Evolutionary conservation across 2,329 filamentous ascomycete species (phyloP).

Genomic region (Cladosporium velox): DNA sequence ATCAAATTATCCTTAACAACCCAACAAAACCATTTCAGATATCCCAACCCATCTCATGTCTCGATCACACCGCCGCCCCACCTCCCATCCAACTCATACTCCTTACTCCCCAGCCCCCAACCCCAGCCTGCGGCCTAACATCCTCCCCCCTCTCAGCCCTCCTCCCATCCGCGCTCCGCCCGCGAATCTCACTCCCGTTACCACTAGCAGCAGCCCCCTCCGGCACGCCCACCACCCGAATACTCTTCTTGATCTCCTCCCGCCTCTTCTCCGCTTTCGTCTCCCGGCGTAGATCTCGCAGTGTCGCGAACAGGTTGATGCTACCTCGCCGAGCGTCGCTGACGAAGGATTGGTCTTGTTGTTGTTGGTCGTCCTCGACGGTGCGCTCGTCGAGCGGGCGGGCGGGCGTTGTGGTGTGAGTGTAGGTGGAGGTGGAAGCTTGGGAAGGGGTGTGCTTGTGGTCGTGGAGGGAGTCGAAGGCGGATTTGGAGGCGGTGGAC

Average conservation of each 20-base stretch:
- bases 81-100: conserved; percentile 18
- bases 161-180: conserved; percentile 11
- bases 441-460: conserved; percentile 6
- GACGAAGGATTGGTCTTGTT: background rate
- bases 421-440: conserved; percentile 4
- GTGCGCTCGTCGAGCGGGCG: conserved; percentile 27
- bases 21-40: background rate
- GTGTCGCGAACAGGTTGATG: conserved; percentile 6
- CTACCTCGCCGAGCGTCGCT: conserved; percentile 1
- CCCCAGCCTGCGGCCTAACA: background rate
- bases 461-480: conserved; percentile 25
- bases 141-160: background rate
- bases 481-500: conserved; percentile 28
- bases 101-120: background rate
- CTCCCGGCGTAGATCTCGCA: conserved; percentile 22
- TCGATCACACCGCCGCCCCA: background rate
- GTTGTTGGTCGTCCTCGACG: background rate
- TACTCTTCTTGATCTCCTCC: conserved; percentile 37
- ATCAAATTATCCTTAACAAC: background rate
- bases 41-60: background rate
- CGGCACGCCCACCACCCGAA: conserved; percentile 30
- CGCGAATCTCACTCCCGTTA: background rate
- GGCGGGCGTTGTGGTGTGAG: conserved; percentile 25
- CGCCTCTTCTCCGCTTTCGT: conserved; percentile 34
- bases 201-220: background rate